These are phyloP conservation scores for Suillus placidus DNA, from an alignment of 768 basidiomycete species.

Conservation along the genomic window DNA sequence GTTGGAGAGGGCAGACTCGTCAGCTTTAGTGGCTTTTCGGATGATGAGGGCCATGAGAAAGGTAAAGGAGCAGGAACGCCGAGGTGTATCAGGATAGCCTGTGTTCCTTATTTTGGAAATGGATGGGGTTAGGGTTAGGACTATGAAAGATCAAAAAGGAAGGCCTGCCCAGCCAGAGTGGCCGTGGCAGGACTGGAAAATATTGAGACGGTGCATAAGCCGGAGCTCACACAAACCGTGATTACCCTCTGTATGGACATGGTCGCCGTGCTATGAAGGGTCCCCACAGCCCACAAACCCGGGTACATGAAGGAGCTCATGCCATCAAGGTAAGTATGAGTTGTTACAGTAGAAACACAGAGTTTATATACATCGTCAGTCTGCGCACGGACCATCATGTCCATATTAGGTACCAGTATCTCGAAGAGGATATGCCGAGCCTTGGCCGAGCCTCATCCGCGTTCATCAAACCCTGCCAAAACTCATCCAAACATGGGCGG, in stretches of 20 bases:
- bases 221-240: slow-evolving; percentile 45
- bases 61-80: neutral
- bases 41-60: slow-evolving; percentile 45
- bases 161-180: slow-evolving; percentile 45
- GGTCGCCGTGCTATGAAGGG: slow-evolving; percentile 28
- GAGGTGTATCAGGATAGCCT: neutral
- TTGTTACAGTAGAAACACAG: slow-evolving; percentile 10
- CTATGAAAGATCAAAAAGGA: slow-evolving; percentile 22
- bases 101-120: neutral
- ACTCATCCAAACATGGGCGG: too few relatives aligned
- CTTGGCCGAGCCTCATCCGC: too few relatives aligned
- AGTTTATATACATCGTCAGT: slow-evolving; percentile 16
- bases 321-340: slow-evolving; percentile 64
- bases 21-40: slow-evolving; percentile 56
- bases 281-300: slow-evolving; percentile 53
- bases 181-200: slow-evolving; percentile 47
- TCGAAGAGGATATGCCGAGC: too few relatives aligned
- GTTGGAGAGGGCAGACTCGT: slow-evolving; percentile 58
- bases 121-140: slow-evolving; percentile 45
- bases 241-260: slow-evolving; percentile 34
- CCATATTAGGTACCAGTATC: neutral
- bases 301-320: slow-evolving; percentile 49
- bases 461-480: too few relatives aligned
- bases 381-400: slow-evolving; percentile 26
- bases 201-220: slow-evolving; percentile 49